Evolutionary conservation across 495 filamentous ascomycete species (phyloP), one percentile per base, ranked within the genome.

Genomic region (Daldinia concentrica): DNA sequence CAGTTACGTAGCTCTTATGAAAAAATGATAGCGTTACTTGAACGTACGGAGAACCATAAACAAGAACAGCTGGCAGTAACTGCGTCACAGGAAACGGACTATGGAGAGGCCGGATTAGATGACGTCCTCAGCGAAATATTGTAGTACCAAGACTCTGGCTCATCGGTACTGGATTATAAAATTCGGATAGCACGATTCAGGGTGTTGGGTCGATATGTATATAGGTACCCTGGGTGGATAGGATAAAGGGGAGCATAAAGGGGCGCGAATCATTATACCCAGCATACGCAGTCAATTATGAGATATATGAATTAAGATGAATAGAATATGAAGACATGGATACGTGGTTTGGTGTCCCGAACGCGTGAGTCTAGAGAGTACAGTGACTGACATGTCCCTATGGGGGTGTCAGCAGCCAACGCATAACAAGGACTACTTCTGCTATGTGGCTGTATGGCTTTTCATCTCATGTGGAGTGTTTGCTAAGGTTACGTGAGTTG

Each of bases 51-150:
- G 52, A 68, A 36, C 22, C 12, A 63, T 15, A 22, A 64, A 30
- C 11, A 52, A 24, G 45, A 34, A 34, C 22, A 70, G 37, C 41
- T 61, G 64, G 62, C 8, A 39, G 17, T 68, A 48, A 32, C 68
- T 12, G 61, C 76, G 2, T 82, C 82, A 1, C 82, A 83, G 51
- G 80, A 81, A 43, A 81, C 81, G 2, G 80, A 83, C 34, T 83
- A 83, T 12, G 79, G 78, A 6, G 82, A 81, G 6, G 61, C 66
- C 5, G 78, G 78, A n/a, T 61, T 81, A 34, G 79, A 81, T 34
- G 76, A 72, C 37, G 62, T 66, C 34, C 69, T 70, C 14, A 61
- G n/a, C 26, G 71, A 69, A 43, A 68, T 73, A 36, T 48, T 73
- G 27, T 69, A 62, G 37, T 56, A 34, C 9, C 5, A 12, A 26